phyloP scores from a whole-genome alignment of 495 filamentous ascomycete species.

The Penicillium simplicissimum region DNA sequence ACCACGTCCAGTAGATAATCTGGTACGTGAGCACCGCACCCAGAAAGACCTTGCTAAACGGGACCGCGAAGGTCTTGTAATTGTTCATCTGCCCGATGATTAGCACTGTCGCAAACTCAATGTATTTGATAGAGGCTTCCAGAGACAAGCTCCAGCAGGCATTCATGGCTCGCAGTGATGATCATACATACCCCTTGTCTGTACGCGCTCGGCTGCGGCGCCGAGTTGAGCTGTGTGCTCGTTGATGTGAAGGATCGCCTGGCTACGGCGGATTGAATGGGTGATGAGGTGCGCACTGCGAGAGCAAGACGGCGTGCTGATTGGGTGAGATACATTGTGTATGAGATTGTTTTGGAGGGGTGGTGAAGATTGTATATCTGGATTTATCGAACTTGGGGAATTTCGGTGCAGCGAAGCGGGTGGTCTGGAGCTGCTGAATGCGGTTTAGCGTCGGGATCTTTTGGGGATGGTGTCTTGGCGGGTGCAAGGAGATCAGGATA shows the following conservation, averaged over 20 bases:
- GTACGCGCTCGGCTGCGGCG: slow-evolving; percentile 27
- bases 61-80: slow-evolving; percentile 76
- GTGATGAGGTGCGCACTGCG: background rate
- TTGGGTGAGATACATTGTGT: slow-evolving; percentile 20
- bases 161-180: background rate
- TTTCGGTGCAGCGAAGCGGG: slow-evolving; percentile 2
- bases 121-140: too few species aligned
- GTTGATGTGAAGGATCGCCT: slow-evolving; percentile 23
- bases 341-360: background rate
- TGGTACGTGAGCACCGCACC: slow-evolving; percentile 90
- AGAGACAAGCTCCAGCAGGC: too few species aligned
- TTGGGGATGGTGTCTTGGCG: slow-evolving; percentile 3
- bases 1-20: slow-evolving; percentile 78
- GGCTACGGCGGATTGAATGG: background rate
- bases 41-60: slow-evolving; percentile 82
- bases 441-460: slow-evolving; percentile 18
- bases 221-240: slow-evolving; percentile 14
- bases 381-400: background rate
- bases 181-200: slow-evolving; percentile 27
- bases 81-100: slow-evolving; percentile 57
- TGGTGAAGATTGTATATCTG: background rate
- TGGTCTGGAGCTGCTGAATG: slow-evolving; percentile 16
- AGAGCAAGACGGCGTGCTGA: slow-evolving; percentile 9
- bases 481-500: background rate
- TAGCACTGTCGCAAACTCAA: background rate